Evolutionary conservation across 177 flowering plant species (phyloP).

Genomic region (Vitis hybrid): DNA sequence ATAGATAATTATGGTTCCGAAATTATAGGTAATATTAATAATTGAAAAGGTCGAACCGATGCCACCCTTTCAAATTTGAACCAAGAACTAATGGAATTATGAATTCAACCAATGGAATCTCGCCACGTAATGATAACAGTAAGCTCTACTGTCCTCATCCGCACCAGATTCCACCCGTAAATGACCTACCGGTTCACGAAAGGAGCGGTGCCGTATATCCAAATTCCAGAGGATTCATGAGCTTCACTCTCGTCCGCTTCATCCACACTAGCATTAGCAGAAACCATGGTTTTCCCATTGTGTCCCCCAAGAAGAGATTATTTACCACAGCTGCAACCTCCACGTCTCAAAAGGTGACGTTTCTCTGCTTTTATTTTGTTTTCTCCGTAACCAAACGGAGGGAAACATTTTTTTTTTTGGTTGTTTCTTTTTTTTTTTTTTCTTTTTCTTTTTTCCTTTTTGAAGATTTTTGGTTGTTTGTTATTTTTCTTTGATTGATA

Average conservation of each 20-base stretch:
- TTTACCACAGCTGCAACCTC: slow-evolving; percentile 16
- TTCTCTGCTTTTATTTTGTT: background rate
- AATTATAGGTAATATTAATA: no score
- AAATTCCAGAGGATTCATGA: slow-evolving; percentile 5
- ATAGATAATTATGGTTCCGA: no score
- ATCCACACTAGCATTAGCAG: slow-evolving; percentile 1
- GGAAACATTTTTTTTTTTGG: background rate
- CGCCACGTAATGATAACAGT: no score
- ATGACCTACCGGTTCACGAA: no score
- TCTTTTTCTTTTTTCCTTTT: background rate
- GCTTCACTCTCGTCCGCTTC: slow-evolving; percentile 16
- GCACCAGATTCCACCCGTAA: no score
- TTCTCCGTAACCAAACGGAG: background rate
- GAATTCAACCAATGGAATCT: no score
- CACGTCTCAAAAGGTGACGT: slow-evolving; percentile 16
- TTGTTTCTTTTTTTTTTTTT: no score
- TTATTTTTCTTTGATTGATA: slow-evolving; percentile 14
- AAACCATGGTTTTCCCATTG: slow-evolving; percentile 9
- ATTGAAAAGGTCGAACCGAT: no score
- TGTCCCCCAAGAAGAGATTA: slow-evolving; percentile 6
- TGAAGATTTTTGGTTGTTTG: background rate
- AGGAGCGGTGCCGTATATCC: no score
- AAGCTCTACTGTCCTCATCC: no score
- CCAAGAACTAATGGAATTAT: no score
- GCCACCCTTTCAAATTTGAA: no score